These are phyloP conservation scores for Leishmania martiniquensis DNA, from an alignment of 208 protist species.

Conservation along the genomic window DNA sequence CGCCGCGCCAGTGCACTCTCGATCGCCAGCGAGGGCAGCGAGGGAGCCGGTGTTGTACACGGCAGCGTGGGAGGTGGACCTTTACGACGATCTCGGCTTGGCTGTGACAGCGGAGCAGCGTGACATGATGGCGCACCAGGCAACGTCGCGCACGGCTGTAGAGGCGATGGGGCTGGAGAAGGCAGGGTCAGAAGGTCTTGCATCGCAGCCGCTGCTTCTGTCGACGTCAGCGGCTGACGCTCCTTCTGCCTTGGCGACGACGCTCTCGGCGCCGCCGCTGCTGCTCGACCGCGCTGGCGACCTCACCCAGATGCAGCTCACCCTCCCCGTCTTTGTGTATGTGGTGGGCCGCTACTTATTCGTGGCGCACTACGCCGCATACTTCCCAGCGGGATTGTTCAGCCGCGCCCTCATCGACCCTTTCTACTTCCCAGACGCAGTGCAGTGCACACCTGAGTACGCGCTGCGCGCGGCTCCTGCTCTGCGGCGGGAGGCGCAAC, in stretches of 20 bases:
- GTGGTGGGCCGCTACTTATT: constrained; percentile 76
- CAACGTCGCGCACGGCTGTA: constrained; percentile 15
- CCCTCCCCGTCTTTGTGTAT: constrained; percentile 80
- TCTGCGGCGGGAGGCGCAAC: constrained; percentile 19
- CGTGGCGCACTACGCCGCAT: constrained; percentile 45
- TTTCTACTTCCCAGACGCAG: constrained; percentile 42
- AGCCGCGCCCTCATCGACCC: constrained; percentile 42
- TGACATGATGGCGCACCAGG: constrained; percentile 10
- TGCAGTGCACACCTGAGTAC: constrained; percentile 38
- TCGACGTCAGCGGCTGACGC: neutral
- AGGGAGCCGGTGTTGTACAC: constrained; percentile 6
- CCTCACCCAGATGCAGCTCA: constrained; percentile 34
- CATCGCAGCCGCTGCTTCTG: no score
- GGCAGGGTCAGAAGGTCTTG: no score
- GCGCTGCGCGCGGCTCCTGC: constrained; percentile 32
- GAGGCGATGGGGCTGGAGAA: constrained; percentile 5
- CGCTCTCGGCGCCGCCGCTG: constrained; percentile 1
- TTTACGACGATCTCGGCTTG: constrained; percentile 49
- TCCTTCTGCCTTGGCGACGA: neutral
- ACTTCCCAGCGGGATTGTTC: constrained; percentile 62
- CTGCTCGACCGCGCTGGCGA: constrained; percentile 3
- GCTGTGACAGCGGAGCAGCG: constrained; percentile 18
- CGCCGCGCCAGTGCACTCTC: neutral
- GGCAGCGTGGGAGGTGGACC: constrained; percentile 45
- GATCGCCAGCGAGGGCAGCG: neutral